Evolutionary conservation across 331 rosid species (phyloP).

Genomic region (Pyrus hybrid): DNA sequence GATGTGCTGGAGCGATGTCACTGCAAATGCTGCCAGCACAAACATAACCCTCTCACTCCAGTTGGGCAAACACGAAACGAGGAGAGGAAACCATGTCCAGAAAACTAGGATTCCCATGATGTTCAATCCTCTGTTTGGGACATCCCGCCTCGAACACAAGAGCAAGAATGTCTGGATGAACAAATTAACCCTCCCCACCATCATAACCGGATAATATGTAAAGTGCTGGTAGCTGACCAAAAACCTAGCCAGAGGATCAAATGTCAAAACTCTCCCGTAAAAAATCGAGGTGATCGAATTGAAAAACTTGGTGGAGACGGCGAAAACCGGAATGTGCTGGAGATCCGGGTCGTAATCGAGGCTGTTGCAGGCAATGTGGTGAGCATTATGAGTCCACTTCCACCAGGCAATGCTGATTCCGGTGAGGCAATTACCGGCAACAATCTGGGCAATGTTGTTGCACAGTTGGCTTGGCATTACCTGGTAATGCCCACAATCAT

Average conservation of each 20-base stretch:
- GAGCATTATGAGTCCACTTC: slow-evolving; percentile 85
- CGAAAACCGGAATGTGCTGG: slow-evolving; percentile 63
- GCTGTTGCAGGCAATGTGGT: slow-evolving; percentile 61
- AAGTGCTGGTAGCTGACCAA: slow-evolving; percentile 53
- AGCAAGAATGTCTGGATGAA: slow-evolving; percentile 58
- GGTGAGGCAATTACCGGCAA: slow-evolving; percentile 60
- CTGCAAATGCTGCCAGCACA: slow-evolving; percentile 49
- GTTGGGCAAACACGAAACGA: slow-evolving; percentile 48
- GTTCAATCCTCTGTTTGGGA: slow-evolving; percentile 52
- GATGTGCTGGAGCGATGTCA: slow-evolving; percentile 55
- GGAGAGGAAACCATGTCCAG: slow-evolving; percentile 79
- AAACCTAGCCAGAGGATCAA: slow-evolving; percentile 52
- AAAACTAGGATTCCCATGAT: slow-evolving; percentile 57
- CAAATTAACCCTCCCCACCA: slow-evolving; percentile 45
- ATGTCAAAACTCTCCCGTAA: slow-evolving; percentile 43
- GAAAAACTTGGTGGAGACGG: slow-evolving; percentile 40
- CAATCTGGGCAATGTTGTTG: slow-evolving; percentile 44
- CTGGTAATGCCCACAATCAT: slow-evolving; percentile 63
- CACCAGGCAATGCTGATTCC: slow-evolving; percentile 85
- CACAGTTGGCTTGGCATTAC: slow-evolving; percentile 32
- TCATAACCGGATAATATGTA: slow-evolving; percentile 59
- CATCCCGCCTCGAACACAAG: slow-evolving; percentile 29
- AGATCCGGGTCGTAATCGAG: slow-evolving; percentile 70
- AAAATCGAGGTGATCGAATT: slow-evolving; percentile 34
- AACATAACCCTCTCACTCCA: slow-evolving; percentile 72